These are phyloP conservation scores for Dothistroma septosporum DNA, from an alignment of 2,329 filamentous ascomycete species.

Conservation along the genomic window DNA sequence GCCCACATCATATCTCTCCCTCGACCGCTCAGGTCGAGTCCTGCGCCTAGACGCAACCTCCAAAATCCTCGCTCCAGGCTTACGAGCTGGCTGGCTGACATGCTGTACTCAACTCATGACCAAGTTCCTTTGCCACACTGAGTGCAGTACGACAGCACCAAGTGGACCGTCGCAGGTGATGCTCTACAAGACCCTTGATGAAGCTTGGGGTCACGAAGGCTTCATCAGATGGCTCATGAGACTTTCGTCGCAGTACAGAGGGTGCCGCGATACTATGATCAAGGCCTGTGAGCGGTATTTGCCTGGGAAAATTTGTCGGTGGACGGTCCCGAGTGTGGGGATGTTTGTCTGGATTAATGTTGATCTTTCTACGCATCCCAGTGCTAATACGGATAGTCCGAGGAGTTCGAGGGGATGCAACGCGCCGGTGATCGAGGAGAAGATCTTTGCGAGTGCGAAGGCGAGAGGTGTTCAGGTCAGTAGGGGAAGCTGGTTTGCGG, in stretches of 20 bases:
- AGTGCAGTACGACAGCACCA: slow-evolving; percentile 80
- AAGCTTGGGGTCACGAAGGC: slow-evolving; percentile 87
- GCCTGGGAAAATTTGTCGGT: slow-evolving; percentile 69
- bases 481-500: slow-evolving; percentile 85
- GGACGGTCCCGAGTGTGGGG: slow-evolving; percentile 75
- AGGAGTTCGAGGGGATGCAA: slow-evolving; percentile 39
- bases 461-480: slow-evolving; percentile 74
- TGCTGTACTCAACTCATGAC: slow-evolving; percentile 80
- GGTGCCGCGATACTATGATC: slow-evolving; percentile 70
- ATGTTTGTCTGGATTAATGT: slow-evolving; percentile 90
- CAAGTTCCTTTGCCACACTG: slow-evolving; percentile 74
- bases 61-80: slow-evolving; percentile 86
- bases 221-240: slow-evolving; percentile 87
- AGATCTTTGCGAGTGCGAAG: slow-evolving; percentile 75
- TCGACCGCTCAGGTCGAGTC: slow-evolving; percentile 85
- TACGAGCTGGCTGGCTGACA: slow-evolving; percentile 86
- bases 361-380: slow-evolving; percentile 63
- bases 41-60: slow-evolving; percentile 89
- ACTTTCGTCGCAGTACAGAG: slow-evolving; percentile 74
- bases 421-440: slow-evolving; percentile 62
- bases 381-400: slow-evolving; percentile 50
- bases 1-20: slow-evolving; percentile 74
- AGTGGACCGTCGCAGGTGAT: slow-evolving; percentile 79
- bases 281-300: slow-evolving; percentile 74
- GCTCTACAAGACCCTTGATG: slow-evolving; percentile 84